Conservation (phyloP, 2,329 filamentous ascomycete species). For the Diaporthe citri region DNA sequence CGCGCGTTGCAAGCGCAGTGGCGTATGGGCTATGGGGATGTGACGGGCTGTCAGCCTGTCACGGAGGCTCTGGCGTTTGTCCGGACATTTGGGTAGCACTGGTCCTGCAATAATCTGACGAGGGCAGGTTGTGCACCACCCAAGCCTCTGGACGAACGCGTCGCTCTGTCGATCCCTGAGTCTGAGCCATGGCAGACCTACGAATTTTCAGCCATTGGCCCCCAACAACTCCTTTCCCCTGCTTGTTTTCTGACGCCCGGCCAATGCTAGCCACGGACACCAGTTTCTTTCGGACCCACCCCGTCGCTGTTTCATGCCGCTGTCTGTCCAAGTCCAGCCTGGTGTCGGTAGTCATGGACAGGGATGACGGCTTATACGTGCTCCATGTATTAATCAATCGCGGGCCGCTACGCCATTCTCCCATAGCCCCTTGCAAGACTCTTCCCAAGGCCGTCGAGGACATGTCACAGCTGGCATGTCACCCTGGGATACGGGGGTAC, state of each 20-base stretch:
- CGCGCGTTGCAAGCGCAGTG: neutral
- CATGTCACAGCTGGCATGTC: conserved; percentile 1
- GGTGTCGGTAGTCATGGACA: conserved; percentile 21
- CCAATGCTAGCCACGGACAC: conserved; percentile 17
- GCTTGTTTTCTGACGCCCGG: neutral
- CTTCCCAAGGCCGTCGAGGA: neutral
- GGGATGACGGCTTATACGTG: conserved; percentile 21
- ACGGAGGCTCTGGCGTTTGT: conserved; percentile 25
- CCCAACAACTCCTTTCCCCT: conserved; percentile 9
- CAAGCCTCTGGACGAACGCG: conserved; percentile 15
- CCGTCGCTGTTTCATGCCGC: conserved; percentile 19
- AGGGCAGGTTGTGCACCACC: neutral
- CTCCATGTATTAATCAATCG: conserved; percentile 20
- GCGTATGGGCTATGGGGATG: conserved; percentile 1
- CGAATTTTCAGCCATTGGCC: neutral
- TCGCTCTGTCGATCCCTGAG: conserved; percentile 13
- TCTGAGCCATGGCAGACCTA: conserved; percentile 1
- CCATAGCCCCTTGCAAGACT: conserved; percentile 8
- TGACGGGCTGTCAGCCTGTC: neutral
- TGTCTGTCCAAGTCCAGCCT: neutral
- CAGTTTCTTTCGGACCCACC: neutral
- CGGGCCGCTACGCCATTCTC: conserved; percentile 27
- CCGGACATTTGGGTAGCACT: conserved; percentile 22
- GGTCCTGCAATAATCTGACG: conserved; percentile 9
- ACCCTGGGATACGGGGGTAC: neutral